Evolutionary conservation across 2,329 filamentous ascomycete species (phyloP).

Genomic region (Microcyclosporella mali): DNA sequence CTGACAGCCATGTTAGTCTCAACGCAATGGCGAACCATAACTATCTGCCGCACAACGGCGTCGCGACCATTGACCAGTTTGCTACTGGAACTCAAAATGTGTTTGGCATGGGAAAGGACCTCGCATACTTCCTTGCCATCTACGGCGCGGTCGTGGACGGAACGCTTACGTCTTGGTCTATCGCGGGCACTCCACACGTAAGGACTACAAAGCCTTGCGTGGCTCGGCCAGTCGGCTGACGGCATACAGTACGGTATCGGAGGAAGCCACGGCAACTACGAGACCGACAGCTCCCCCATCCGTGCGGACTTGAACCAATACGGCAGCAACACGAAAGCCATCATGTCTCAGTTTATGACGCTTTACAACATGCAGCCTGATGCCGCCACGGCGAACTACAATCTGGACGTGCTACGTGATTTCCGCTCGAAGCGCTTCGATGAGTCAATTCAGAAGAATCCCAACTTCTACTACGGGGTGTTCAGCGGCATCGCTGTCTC

Average conservation of each 20-base stretch:
- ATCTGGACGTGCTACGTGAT: constrained; percentile 1
- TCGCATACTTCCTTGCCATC: constrained; percentile 18
- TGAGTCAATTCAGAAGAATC: constrained; percentile 5
- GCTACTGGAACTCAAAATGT: constrained; percentile 8
- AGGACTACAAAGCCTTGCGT: too few species aligned
- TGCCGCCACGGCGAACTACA: constrained; percentile 1
- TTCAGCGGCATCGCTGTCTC: constrained; percentile 2
- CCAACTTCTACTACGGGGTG: constrained; percentile 15
- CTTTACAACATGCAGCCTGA: constrained; percentile 5
- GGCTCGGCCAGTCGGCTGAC: too few species aligned
- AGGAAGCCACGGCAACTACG: constrained; percentile 26
- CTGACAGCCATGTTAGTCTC: constrained; percentile 1
- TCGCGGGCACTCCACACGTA: too few species aligned
- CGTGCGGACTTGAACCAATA: constrained; percentile 26
- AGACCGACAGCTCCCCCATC: constrained; percentile 26
- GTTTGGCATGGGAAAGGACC: constrained; percentile 25
- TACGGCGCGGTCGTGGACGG: too few species aligned
- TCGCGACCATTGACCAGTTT: constrained; percentile 19
- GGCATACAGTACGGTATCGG: too few species aligned
- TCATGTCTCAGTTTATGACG: constrained; percentile 10
- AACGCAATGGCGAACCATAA: constrained; percentile 14
- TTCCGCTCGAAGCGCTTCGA: neutral
- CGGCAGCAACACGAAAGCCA: constrained; percentile 8
- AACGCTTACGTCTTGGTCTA: too few species aligned
- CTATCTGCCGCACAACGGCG: constrained; percentile 25